Conservation (phyloP, 2,329 filamentous ascomycete species). For the Penicillium freii region DNA sequence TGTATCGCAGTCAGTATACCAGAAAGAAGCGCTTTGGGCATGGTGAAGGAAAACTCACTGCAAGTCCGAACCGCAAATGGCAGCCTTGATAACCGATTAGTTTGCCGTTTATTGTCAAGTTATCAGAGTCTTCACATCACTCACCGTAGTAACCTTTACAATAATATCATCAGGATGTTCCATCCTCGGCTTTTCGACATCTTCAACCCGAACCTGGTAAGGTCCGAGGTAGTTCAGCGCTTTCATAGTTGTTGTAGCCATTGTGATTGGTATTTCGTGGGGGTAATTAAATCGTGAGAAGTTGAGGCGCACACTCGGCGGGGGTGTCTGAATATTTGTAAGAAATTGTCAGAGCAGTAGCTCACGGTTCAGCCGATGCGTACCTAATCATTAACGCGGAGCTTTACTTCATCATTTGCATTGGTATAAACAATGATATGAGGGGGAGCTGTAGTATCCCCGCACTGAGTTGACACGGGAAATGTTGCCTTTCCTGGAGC, state of each 20-base stretch:
- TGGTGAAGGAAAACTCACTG: neutral
- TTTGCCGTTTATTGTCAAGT: neutral
- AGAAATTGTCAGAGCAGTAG: neutral
- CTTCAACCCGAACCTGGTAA: neutral
- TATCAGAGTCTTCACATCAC: neutral
- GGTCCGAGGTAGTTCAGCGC: neutral
- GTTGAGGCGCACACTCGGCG: neutral
- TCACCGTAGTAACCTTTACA: neutral
- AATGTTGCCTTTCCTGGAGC: neutral
- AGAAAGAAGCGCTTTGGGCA: neutral
- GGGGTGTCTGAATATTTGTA: neutral
- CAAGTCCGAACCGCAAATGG: neutral
- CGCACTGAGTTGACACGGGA: neutral
- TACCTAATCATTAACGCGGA: neutral
- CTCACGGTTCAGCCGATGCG: neutral
- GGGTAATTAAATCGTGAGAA: neutral
- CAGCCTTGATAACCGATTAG: neutral
- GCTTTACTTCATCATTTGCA: neutral
- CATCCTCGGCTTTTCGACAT: neutral
- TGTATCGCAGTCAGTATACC: neutral
- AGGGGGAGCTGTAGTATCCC: neutral
- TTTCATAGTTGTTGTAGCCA: neutral
- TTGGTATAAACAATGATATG: neutral
- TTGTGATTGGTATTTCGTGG: neutral
- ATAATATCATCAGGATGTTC: neutral